Evolutionary conservation across 2,329 filamentous ascomycete species (phyloP).

Genomic region (Xylariaceae sp.): DNA sequence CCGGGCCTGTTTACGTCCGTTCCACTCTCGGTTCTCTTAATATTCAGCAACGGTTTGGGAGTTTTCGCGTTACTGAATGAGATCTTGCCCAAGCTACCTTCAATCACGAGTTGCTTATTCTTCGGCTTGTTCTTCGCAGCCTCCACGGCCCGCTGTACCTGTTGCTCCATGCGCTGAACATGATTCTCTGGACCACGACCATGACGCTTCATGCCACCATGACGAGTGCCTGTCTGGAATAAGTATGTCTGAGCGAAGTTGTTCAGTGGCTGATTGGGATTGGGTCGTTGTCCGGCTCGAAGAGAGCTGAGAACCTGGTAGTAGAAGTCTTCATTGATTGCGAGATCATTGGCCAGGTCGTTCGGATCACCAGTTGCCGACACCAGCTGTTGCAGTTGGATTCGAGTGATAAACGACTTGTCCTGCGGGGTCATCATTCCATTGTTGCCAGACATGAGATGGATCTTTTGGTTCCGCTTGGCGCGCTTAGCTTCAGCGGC

Average conservation of each 20-base stretch:
- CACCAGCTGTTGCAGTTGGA: slow-evolving; percentile 93
- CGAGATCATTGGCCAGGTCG: slow-evolving; percentile 74
- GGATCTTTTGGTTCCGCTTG: slow-evolving; percentile 98
- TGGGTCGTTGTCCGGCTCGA: slow-evolving; percentile 80
- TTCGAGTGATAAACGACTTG: slow-evolving; percentile 98
- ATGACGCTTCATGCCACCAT: slow-evolving; percentile 70
- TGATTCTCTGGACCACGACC: slow-evolving; percentile 89
- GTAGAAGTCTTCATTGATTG: slow-evolving; percentile 91
- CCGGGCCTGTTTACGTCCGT: slow-evolving; percentile 53
- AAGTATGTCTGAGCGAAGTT: slow-evolving; percentile 98
- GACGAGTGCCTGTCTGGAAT: slow-evolving; percentile 85
- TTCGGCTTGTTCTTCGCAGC: slow-evolving; percentile 97
- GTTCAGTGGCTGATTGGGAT: slow-evolving; percentile 87
- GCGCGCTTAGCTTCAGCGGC: slow-evolving; percentile 91
- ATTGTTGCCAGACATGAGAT: slow-evolving; percentile 87
- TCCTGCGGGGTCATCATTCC: slow-evolving; percentile 98
- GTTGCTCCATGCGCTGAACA: slow-evolving; percentile 98
- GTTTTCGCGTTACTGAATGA: slow-evolving; percentile 99
- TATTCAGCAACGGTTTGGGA: slow-evolving; percentile 88
- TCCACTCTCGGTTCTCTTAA: slow-evolving; percentile 77
- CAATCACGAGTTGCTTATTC: slow-evolving; percentile 94
- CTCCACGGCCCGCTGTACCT: slow-evolving; percentile 94
- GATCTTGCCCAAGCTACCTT: slow-evolving; percentile 94
- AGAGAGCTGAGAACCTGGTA: slow-evolving; percentile 98
- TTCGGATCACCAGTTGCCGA: slow-evolving; percentile 84